Evolutionary conservation across 164 flowering plant species (phyloP).

Genomic region (Chimonanthus salicifolius): DNA sequence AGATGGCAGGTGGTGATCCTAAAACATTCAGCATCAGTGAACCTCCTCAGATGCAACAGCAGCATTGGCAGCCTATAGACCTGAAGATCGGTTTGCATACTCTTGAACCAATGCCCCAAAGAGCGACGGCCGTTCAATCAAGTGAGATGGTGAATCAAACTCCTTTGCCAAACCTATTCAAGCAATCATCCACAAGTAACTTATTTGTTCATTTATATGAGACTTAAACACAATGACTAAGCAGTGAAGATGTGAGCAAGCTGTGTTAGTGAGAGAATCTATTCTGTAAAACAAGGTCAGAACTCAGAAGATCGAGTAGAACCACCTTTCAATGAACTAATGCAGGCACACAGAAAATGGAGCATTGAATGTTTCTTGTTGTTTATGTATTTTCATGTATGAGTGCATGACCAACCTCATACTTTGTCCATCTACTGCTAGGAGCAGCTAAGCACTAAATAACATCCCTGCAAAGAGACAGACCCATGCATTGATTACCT

Average conservation of each 20-base stretch:
- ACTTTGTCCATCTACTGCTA: not conserved
- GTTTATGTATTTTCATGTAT: too few relatives aligned
- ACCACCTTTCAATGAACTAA: not conserved
- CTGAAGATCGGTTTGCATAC: conserved; percentile 75
- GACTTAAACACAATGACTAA: not conserved
- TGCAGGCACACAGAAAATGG: not conserved
- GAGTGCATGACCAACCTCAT: too few relatives aligned
- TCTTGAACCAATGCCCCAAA: conserved; percentile 88
- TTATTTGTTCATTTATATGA: too few relatives aligned
- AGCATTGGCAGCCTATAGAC: conserved; percentile 25
- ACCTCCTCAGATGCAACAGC: not conserved
- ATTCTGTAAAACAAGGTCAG: not conserved
- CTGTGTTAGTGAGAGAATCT: not conserved
- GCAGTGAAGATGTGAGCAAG: not conserved
- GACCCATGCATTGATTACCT: too few relatives aligned
- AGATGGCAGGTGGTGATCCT: not conserved
- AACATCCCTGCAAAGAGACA: too few relatives aligned
- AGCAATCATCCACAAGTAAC: not conserved
- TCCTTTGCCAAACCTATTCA: conserved; percentile 67
- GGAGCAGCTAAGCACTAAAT: not conserved
- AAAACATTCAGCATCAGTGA: not conserved
- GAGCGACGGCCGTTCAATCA: conserved; percentile 71
- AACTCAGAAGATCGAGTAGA: not conserved
- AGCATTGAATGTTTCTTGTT: not conserved
- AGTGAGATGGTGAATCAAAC: conserved; percentile 59